A percentile compares a stretch with the other conserved stretches of the same genome.
Conservation (phyloP, 2,329 filamentous ascomycete genomes). For the Parafenestella ontariensis region DNA sequence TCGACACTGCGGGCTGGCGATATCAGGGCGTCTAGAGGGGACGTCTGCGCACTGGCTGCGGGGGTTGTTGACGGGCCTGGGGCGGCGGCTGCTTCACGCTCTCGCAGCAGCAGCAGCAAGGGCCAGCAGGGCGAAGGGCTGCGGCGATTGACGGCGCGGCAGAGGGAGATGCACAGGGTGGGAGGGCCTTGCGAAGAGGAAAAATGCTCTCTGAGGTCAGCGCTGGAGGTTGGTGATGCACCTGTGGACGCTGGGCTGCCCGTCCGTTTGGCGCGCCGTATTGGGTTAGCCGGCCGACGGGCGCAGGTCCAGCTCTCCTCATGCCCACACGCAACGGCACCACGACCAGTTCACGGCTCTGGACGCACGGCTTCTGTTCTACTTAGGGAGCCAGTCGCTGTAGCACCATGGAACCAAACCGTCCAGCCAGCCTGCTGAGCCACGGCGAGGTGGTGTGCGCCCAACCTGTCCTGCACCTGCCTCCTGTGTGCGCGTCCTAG, state of each 20-base stretch:
- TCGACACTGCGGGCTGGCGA: conserved; percentile 4
- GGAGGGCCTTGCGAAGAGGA: background rate
- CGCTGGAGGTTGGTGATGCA: conserved; percentile 9
- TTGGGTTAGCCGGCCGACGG: background rate
- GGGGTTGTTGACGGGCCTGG: conserved; percentile 19
- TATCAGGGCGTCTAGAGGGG: conserved; percentile 12
- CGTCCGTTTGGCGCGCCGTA: conserved; percentile 7
- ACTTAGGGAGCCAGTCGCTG: too few species aligned
- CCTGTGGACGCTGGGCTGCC: conserved; percentile 6
- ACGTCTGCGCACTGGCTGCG: conserved; percentile 13
- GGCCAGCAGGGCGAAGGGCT: conserved; percentile 2
- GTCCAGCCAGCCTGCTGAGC: too few species aligned
- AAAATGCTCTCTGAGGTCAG: conserved; percentile 9
- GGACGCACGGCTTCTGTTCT: too few species aligned
- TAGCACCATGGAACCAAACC: too few species aligned
- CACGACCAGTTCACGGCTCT: too few species aligned
- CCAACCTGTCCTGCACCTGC: too few species aligned
- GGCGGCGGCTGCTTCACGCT: conserved; percentile 18
- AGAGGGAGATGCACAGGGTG: background rate
- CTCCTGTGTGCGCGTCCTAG: too few species aligned
- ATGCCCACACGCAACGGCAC: background rate
- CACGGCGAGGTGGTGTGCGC: too few species aligned
- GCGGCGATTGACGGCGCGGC: conserved; percentile 1
- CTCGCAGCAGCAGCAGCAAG: conserved; percentile 8
- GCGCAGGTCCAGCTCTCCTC: background rate